phyloP scores from a whole-genome alignment of 2,329 filamentous ascomycete species.

The Diplocarpon mali region DNA sequence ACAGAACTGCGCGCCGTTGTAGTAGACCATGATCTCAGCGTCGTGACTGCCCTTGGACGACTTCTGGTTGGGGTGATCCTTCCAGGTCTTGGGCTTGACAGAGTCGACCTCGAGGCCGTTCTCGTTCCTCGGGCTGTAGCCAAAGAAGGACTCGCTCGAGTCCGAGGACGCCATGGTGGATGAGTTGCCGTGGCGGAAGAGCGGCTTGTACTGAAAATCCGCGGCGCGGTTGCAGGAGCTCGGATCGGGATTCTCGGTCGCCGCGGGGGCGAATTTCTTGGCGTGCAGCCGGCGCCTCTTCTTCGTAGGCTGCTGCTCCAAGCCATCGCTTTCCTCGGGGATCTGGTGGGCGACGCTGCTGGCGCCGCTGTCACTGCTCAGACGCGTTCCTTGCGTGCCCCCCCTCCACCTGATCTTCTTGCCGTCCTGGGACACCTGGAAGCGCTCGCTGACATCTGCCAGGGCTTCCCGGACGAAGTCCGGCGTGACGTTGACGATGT shows the following conservation, averaged over 20 bases:
- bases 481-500: constrained; percentile 72
- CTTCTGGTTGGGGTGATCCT: background rate
- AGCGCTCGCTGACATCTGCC: constrained; percentile 56
- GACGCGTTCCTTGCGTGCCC: constrained; percentile 50
- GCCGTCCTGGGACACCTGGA: constrained; percentile 68
- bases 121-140: background rate
- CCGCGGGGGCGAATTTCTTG: constrained; percentile 11
- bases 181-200: constrained; percentile 43
- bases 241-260: background rate
- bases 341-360: constrained; percentile 37
- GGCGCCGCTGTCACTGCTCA: constrained; percentile 51
- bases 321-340: constrained; percentile 17
- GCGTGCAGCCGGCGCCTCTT: constrained; percentile 20
- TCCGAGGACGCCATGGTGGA: constrained; percentile 36
- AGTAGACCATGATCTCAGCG: constrained; percentile 74
- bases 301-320: constrained; percentile 12
- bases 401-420: constrained; percentile 73
- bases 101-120: background rate
- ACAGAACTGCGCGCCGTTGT: constrained; percentile 68
- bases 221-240: constrained; percentile 28
- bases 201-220: constrained; percentile 52
- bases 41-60: constrained; percentile 24
- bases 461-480: constrained; percentile 68
- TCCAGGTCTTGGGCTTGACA: background rate
- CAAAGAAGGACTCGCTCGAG: constrained; percentile 32